phyloP scores from a whole-genome alignment of 441 rosid species.

The Euphorbia celastroides region DNA sequence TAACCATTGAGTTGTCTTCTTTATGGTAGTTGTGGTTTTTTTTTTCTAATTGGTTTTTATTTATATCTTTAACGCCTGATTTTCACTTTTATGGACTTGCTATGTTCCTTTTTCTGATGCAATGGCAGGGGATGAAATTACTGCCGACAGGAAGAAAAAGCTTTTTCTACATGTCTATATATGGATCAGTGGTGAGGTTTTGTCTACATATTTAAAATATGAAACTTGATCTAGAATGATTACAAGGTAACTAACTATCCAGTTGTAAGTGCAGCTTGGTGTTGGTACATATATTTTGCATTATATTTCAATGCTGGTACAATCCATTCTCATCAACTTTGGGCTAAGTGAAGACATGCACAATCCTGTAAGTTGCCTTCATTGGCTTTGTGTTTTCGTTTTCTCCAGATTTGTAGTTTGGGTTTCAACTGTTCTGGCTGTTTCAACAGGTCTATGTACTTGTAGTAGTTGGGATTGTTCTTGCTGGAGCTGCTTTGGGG shows the following conservation, averaged over 20 bases:
- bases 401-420: not conserved
- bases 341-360: constrained; percentile 92
- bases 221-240: constrained; percentile 7
- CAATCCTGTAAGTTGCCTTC: constrained; percentile 60
- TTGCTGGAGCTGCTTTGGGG: constrained; percentile 91
- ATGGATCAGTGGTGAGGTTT: constrained; percentile 74
- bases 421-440: constrained; percentile 8
- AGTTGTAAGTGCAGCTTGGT: constrained; percentile 54
- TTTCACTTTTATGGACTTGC: not conserved
- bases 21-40: not conserved
- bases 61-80: constrained; percentile 8
- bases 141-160: constrained; percentile 82
- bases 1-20: not conserved
- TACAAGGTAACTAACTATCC: constrained; percentile 18
- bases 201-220: constrained; percentile 8
- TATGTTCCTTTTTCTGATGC: constrained; percentile 7
- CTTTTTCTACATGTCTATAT: constrained; percentile 58
- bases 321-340: constrained; percentile 66
- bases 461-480: constrained; percentile 50
- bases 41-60: not conserved
- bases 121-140: constrained; percentile 72
- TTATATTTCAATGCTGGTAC: constrained; percentile 66
- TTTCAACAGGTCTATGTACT: constrained; percentile 57
- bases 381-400: not conserved
- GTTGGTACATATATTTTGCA: constrained; percentile 77